phyloP scores from a whole-genome alignment of 768 basidiomycete genomes.

The Hypholoma fasciculare region DNA sequence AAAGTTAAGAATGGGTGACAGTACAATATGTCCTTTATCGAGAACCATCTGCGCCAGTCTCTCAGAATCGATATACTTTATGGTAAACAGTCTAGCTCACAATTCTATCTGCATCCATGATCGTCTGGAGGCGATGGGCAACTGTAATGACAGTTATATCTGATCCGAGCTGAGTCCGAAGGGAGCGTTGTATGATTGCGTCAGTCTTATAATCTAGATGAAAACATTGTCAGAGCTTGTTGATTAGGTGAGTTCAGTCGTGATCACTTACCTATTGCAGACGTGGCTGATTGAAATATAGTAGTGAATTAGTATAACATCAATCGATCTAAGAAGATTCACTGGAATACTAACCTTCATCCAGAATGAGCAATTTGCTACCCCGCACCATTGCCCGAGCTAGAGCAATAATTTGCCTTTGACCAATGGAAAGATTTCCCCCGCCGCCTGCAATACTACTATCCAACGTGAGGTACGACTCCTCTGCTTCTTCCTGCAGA shows the following conservation, averaged over 20 bases:
- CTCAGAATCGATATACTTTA: background rate
- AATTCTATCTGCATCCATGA: constrained; percentile 64
- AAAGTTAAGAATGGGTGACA: constrained; percentile 8
- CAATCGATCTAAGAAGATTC: background rate
- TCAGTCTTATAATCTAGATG: constrained; percentile 58
- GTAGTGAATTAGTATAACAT: background rate
- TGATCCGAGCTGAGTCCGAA: constrained; percentile 60
- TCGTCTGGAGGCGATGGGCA: constrained; percentile 69
- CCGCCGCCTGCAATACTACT: background rate
- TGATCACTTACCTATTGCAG: constrained; percentile 42
- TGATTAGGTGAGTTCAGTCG: background rate
- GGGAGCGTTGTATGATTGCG: constrained; percentile 66
- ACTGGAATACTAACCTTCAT: background rate
- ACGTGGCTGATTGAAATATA: constrained; percentile 32
- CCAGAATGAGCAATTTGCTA: constrained; percentile 31
- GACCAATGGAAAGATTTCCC: constrained; percentile 70
- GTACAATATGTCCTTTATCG: constrained; percentile 51
- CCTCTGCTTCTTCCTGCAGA: constrained; percentile 1
- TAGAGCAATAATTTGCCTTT: constrained; percentile 67
- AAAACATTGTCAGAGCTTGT: background rate
- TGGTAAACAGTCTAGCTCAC: constrained; percentile 30
- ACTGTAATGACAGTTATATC: constrained; percentile 66
- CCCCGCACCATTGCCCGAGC: constrained; percentile 57
- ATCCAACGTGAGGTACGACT: background rate
- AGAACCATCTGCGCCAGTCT: constrained; percentile 41